Base-by-base conservation (phyloP, 495 filamentous ascomycete species). In the Pseudoneurospora amorphoporcata region DNA sequence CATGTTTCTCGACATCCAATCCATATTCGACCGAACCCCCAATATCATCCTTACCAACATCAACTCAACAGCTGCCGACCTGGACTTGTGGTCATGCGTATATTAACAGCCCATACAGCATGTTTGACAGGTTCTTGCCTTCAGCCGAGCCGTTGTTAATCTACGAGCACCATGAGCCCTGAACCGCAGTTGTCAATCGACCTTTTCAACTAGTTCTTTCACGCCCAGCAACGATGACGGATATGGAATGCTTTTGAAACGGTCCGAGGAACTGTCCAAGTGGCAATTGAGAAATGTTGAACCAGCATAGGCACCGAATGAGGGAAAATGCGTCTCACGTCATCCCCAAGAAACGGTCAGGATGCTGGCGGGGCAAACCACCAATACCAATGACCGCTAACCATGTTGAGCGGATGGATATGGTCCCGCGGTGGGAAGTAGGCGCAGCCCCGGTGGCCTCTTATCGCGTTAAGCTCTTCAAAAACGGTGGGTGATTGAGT, bases 301-400 rank as follows among this genome's bases (percentile, higher is more conserved):
- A 17, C 53, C 23, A 65, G 29, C 1, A 65, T 65, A 65, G 23
- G 53, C 53, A 35, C 29, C 39, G 1, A 9, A 37, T 3, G 47
- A 2, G 47, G 14, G 53, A 32, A 65, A 35, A 35, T 37, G 29
- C 39, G 58, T 74, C 72, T 74, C 72, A 74, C 72, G 72, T 74
- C 72, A 72, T 74, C 70, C 47, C 17, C 32, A 38, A 38, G 35
- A 47, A 35, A 65, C 29, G 53, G 53, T 35, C 6, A 65, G 68
- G 40, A 72, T 45, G 40, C 71, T 72, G 69, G 70, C 70, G 70
- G 71, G 58, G 41, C 35, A 39, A 65, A 3, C 29, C 53, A 35
- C 14, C 53, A 65, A 65, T 65, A 12, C 53, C 12, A 65, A 65
- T 65, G 53, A 65, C 53, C 53, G 53, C 53, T 65, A 65, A 35